A percentile compares a stretch with the other conserved stretches of the same genome.
These are phyloP conservation scores for Eutrema japonicum DNA, from an alignment of 345 rosid species.

Conservation along the genomic window DNA sequence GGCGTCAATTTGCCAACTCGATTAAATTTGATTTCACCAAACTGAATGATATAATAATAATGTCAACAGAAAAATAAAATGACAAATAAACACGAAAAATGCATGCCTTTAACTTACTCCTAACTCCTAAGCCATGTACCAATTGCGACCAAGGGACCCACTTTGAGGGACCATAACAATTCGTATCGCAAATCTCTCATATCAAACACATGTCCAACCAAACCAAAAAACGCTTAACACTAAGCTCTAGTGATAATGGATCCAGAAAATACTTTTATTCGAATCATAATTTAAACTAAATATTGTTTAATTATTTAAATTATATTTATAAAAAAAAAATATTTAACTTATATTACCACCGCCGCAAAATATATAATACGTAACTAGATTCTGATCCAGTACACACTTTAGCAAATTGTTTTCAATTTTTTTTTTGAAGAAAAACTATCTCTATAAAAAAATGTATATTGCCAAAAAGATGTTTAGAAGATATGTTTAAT, in stretches of 20 bases:
- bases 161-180: constrained; percentile 32
- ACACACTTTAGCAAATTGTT: too few species aligned
- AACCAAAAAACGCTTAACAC: constrained; percentile 31
- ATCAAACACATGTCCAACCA: constrained; percentile 42
- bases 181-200: constrained; percentile 24
- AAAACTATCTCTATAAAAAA: too few species aligned
- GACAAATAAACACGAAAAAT: constrained; percentile 29
- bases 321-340: too few species aligned
- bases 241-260: neutral
- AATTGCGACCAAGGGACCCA: constrained; percentile 23
- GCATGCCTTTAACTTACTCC: constrained; percentile 43
- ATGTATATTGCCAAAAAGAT: too few species aligned
- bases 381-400: too few species aligned
- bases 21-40: constrained; percentile 9
- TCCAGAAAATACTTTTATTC: too few species aligned
- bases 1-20: constrained; percentile 34
- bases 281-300: too few species aligned
- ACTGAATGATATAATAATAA: constrained; percentile 24
- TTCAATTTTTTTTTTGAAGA: too few species aligned
- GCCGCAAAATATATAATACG: too few species aligned
- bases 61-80: constrained; percentile 18
- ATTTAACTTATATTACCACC: too few species aligned
- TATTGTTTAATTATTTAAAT: too few species aligned
- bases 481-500: too few species aligned
- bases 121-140: constrained; percentile 8